Conservation (phyloP, 768 basidiomycete species). For the Phylloporus scabripes region DNA sequence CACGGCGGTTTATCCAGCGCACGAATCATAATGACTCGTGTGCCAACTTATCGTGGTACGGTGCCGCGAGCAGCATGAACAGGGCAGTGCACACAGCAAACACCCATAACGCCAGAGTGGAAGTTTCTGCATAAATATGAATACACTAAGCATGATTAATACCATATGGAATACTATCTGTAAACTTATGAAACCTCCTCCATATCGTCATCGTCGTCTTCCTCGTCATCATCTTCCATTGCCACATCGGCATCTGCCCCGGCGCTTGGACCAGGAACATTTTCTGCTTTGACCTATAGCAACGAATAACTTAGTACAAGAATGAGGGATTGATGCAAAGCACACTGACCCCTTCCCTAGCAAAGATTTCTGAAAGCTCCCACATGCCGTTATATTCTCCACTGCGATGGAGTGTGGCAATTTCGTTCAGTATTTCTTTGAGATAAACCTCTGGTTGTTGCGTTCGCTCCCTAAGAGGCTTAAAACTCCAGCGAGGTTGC, state of each 20-base stretch:
- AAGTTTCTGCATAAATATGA: background rate
- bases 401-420: constrained; percentile 70
- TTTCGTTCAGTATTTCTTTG: constrained; percentile 73
- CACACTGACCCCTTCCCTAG: constrained; percentile 51
- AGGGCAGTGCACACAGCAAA: background rate
- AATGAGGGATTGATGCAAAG: background rate
- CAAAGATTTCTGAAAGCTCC: constrained; percentile 73
- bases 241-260: constrained; percentile 18
- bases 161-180: background rate
- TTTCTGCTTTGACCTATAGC: constrained; percentile 41
- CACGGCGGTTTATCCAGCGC: no score
- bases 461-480: constrained; percentile 67
- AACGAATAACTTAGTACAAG: constrained; percentile 2
- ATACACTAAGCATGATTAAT: background rate
- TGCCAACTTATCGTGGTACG: background rate
- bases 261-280: constrained; percentile 38
- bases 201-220: constrained; percentile 46
- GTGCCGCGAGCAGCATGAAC: background rate
- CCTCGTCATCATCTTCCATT: constrained; percentile 42
- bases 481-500: constrained; percentile 77
- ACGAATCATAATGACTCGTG: background rate
- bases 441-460: constrained; percentile 86
- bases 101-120: no score
- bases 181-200: constrained; percentile 57
- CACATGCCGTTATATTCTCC: constrained; percentile 79